A percentile compares a stretch with the other conserved stretches of the same genome.
Evolutionary conservation across 192 early-diverging fungal genomes (phyloP).

Genomic region (Linnemannia exigua): DNA sequence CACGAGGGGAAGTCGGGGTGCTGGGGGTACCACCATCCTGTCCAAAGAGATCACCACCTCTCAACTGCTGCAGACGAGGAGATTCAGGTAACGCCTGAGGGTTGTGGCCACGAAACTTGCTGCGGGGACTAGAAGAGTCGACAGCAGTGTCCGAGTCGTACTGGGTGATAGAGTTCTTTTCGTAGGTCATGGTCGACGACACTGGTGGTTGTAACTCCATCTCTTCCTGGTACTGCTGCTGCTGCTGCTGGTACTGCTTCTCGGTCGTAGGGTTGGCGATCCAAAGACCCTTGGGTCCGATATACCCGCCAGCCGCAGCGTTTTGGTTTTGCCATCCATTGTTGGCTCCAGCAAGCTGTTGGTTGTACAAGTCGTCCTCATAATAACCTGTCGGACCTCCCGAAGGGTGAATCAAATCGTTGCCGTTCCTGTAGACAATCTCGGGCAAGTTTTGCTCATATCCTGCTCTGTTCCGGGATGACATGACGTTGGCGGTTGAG

Average conservation of each 20-base stretch:
- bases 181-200: slow-evolving; percentile 18
- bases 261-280: slow-evolving; percentile 44
- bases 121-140: slow-evolving; percentile 26
- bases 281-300: slow-evolving; percentile 49
- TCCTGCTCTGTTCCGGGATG: slow-evolving; percentile 7
- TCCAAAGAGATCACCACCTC: slow-evolving; percentile 53
- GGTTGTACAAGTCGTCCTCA: slow-evolving; percentile 38
- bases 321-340: slow-evolving; percentile 30
- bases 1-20: slow-evolving; percentile 11
- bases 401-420: slow-evolving; percentile 31
- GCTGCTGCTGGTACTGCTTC: slow-evolving; percentile 26
- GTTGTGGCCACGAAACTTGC: slow-evolving; percentile 46
- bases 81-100: slow-evolving; percentile 48
- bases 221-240: slow-evolving; percentile 17
- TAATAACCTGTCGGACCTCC: slow-evolving; percentile 39
- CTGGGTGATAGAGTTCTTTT: slow-evolving; percentile 42
- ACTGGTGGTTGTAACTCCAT: slow-evolving; percentile 16
- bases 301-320: slow-evolving; percentile 15
- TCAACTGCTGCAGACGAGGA: slow-evolving; percentile 39
- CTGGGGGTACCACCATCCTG: slow-evolving; percentile 21
- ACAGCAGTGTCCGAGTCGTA: slow-evolving; percentile 42
- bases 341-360: neutral
- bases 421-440: slow-evolving; percentile 52
- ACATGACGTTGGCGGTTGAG: neutral
- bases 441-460: slow-evolving; percentile 48